Conservation (phyloP, 2,329 filamentous ascomycete species). For the Acrocalymma vagum region DNA sequence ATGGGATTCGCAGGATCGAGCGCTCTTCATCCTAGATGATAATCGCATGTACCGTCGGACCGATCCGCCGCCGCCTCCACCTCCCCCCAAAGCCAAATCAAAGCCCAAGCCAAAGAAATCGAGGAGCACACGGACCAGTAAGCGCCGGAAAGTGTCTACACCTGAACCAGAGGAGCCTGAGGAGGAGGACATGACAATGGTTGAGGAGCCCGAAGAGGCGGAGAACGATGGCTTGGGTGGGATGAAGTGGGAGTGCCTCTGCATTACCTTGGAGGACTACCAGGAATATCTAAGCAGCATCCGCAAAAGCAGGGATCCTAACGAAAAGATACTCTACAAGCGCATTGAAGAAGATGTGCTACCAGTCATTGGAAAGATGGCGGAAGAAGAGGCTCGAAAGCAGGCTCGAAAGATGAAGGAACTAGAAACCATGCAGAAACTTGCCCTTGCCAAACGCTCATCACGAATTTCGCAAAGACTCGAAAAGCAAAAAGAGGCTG, state of each 20-base stretch:
- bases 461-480: conserved; percentile 84
- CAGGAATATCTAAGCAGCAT: conserved; percentile 74
- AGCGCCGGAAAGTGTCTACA: conserved; percentile 71
- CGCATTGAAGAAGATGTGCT: conserved; percentile 80
- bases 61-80: conserved; percentile 71
- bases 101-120: conserved; percentile 66
- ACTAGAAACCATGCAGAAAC: conserved; percentile 79
- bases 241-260: conserved; percentile 90
- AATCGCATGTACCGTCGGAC: conserved; percentile 90
- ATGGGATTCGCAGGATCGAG: conserved; percentile 86
- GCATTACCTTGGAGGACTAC: conserved; percentile 82
- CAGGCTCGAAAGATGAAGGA: conserved; percentile 80
- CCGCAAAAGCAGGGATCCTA: conserved; percentile 78
- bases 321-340: conserved; percentile 80
- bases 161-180: conserved; percentile 51
- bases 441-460: conserved; percentile 94
- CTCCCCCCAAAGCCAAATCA: conserved; percentile 63
- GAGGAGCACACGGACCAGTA: conserved; percentile 69
- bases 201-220: conserved; percentile 42
- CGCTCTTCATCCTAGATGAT: conserved; percentile 92
- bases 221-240: conserved; percentile 73
- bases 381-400: conserved; percentile 74
- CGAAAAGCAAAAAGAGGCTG: conserved; percentile 79
- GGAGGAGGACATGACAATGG: conserved; percentile 50
- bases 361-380: conserved; percentile 82